phyloP scores from a whole-genome alignment of 2,329 filamentous ascomycete genomes.

The Aspergillus fischeri region DNA sequence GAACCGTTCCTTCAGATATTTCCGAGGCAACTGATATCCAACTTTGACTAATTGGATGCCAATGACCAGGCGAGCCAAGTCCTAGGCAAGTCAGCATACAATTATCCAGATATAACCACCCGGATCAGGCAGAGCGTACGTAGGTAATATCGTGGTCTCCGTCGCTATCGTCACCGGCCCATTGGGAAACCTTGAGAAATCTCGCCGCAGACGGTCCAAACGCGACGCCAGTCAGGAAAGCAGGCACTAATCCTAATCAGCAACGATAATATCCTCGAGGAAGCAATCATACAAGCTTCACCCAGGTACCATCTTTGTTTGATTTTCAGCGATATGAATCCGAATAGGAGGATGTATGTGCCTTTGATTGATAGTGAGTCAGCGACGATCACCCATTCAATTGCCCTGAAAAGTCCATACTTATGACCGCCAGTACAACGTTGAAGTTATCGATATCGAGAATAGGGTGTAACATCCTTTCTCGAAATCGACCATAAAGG shows the following conservation, averaged over 20 bases:
- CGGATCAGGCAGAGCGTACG: constrained; percentile 22
- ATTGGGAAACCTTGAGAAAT: constrained; percentile 46
- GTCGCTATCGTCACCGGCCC: constrained; percentile 31
- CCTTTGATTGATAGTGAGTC: constrained; percentile 18
- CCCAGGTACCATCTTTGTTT: constrained; percentile 39
- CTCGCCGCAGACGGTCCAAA: constrained; percentile 54
- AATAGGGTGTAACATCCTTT: constrained; percentile 32
- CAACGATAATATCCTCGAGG: not conserved
- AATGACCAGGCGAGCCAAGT: constrained; percentile 57
- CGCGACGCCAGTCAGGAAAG: constrained; percentile 51
- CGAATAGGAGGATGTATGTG: constrained; percentile 30
- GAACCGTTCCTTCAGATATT: constrained; percentile 49
- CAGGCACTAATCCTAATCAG: constrained; percentile 44
- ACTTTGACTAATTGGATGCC: constrained; percentile 61
- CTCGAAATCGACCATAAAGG: not conserved
- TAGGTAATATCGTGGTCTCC: constrained; percentile 40
- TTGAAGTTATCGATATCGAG: constrained; percentile 35
- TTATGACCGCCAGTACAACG: constrained; percentile 29
- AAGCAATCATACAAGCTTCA: constrained; percentile 31
- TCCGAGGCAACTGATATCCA: constrained; percentile 58
- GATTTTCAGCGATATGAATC: constrained; percentile 33
- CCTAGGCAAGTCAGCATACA: constrained; percentile 23
- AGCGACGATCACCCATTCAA: not conserved
- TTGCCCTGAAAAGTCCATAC: constrained; percentile 15
- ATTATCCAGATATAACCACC: not conserved